A percentile compares a stretch with the other conserved stretches of the same genome.
phyloP scores from a whole-genome alignment of 148 eudicot genomes.

The Selenicereus undatus region DNA sequence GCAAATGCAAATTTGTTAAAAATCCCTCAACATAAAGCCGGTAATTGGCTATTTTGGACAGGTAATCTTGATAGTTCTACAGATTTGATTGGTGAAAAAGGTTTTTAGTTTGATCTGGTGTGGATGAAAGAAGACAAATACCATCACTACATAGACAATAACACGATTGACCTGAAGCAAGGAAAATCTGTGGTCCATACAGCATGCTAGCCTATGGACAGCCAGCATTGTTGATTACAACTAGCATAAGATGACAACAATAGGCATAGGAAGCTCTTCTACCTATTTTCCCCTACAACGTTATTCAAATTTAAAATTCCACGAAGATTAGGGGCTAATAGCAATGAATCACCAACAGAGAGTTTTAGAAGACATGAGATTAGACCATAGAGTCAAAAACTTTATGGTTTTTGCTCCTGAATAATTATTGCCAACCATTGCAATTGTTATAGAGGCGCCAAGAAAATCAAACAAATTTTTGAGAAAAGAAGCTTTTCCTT shows the following conservation, averaged over 20 bases:
- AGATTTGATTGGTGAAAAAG: conserved; percentile 7
- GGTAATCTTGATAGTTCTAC: not conserved
- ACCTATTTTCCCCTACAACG: conserved; percentile 10
- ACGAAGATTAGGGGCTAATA: not conserved
- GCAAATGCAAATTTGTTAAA: not conserved
- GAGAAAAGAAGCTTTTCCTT: not conserved
- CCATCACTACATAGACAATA: conserved; percentile 14
- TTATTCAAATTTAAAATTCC: conserved; percentile 11
- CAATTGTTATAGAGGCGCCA: not conserved
- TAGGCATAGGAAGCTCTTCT: not conserved
- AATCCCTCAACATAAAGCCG: not conserved
- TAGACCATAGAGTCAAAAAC: conserved; percentile 1
- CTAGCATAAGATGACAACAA: conserved; percentile 26
- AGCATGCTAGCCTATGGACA: not conserved
- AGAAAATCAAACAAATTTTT: not conserved
- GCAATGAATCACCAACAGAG: not conserved
- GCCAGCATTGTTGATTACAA: conserved; percentile 27
- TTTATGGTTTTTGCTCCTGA: conserved; percentile 11
- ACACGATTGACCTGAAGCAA: conserved; percentile 8
- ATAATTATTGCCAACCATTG: not conserved
- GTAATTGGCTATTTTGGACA: conserved; percentile 10
- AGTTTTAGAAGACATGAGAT: not conserved
- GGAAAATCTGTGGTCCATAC: conserved; percentile 34
- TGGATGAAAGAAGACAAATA: conserved; percentile 23
- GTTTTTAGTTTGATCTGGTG: conserved; percentile 10